Percentiles rank a stretch among this genome's conserved stretches.
Conservation (phyloP, 164 flowering plant species). For the Protea cynaroides region DNA sequence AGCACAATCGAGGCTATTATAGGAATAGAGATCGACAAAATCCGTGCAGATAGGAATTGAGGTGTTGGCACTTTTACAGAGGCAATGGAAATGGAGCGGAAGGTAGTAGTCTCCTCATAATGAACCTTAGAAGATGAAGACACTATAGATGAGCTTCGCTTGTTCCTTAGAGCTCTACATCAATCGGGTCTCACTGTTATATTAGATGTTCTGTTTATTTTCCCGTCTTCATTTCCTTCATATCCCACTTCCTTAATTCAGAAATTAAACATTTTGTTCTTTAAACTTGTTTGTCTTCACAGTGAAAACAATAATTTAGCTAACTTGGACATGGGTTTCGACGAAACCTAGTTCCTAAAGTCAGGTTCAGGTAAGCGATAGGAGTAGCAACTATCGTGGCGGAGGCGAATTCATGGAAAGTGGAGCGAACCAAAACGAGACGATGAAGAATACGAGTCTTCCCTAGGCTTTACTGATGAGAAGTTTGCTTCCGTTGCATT, state of each 20-base stretch:
- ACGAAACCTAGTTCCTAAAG: constrained; percentile 24
- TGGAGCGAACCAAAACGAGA: constrained; percentile 38
- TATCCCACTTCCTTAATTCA: constrained; percentile 17
- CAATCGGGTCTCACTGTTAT: too few species aligned
- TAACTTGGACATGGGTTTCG: background rate
- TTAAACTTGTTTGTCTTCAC: constrained; percentile 29
- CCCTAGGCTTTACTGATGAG: constrained; percentile 55
- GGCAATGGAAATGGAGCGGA: constrained; percentile 85
- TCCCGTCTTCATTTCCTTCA: too few species aligned
- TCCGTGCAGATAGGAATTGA: constrained; percentile 64
- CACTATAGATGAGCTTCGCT: too few species aligned
- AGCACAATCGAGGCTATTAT: constrained; percentile 37
- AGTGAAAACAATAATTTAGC: constrained; percentile 5
- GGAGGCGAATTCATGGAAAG: constrained; percentile 20
- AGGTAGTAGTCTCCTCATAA: constrained; percentile 46
- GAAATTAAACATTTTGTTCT: constrained; percentile 55
- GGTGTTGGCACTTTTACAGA: constrained; percentile 70
- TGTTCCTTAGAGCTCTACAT: too few species aligned
- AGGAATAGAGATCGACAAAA: constrained; percentile 27
- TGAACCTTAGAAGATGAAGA: constrained; percentile 25
- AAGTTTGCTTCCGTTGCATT: constrained; percentile 12
- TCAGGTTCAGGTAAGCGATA: constrained; percentile 9
- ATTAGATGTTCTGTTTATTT: too few species aligned
- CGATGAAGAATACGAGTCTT: too few species aligned
- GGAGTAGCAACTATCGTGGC: constrained; percentile 58